Evolutionary conservation across 2,329 filamentous ascomycete genomes (phyloP), one percentile per base, ranked within the genome.

Genomic region (Nannizziopsis arthrosporioides): DNA sequence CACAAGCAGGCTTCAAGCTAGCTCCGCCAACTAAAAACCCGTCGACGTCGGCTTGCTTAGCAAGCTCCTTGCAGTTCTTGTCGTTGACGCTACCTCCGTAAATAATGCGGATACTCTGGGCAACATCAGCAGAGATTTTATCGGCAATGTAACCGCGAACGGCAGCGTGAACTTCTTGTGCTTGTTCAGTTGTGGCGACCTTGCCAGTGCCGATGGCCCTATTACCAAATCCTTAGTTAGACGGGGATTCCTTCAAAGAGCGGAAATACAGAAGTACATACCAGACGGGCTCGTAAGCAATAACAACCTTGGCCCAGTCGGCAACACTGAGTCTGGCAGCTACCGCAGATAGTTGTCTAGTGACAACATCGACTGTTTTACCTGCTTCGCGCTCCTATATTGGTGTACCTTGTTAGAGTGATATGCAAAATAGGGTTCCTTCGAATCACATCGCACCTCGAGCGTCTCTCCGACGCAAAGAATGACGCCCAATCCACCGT

Each of bases 281-380:
- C 90, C 92, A 98, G 76, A 98, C 93, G 63, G 92, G 92, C 79
- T 98, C 92, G 72, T 98, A 98, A 63, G 92, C 92, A 62, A 98
- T 78, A 66, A 98, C 92, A 56, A 98, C 79, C 75, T 92, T 92
- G 63, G 75, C 78, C 92, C 92, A 98, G 73, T 94, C 85, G 61
- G 79, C 73, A 74, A 84, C 75, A 57, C 59, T 64, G 53, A 73
- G 64, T 61, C 73, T 69, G 67, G 88, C 82, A 49, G 79, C 78
- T 56, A 90, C 85, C 56, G 88, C 88, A 55, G 80, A 77, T 60
- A 98, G 79, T 76, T 98, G 92, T 57, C 72, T 73, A 59, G 84
- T 92, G 42, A 71, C 68, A 34, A 71, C 66, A 12, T 85, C 80
- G 63, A 93, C 83, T 55, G 90, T 96, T 75, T 85, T 82, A 67